These are phyloP conservation scores for Saccharomyces hybrid DNA, from an alignment of 1,139 yeast species.

Conservation along the genomic window DNA sequence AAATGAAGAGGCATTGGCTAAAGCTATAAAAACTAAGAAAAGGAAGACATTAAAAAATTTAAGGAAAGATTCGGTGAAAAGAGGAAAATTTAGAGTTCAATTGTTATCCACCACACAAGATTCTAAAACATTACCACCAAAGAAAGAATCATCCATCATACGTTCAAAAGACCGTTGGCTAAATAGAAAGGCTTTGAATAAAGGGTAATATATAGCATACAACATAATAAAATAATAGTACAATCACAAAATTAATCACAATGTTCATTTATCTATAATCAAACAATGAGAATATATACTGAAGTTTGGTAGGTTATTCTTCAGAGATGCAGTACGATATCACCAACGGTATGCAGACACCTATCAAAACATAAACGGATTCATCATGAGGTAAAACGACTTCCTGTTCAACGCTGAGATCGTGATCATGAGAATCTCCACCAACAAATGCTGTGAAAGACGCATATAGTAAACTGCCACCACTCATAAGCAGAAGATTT, in stretches of 20 bases:
- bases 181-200: constrained; percentile 44
- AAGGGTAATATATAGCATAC: constrained; percentile 13
- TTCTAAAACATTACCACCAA: constrained; percentile 34
- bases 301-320: constrained; percentile 3
- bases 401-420: constrained; percentile 1
- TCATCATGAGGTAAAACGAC: constrained; percentile 11
- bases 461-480: constrained; percentile 32
- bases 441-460: constrained; percentile 28
- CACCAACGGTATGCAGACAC: constrained; percentile 24
- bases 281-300: neutral
- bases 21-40: constrained; percentile 36
- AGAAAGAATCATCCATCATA: constrained; percentile 38
- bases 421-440: constrained; percentile 12
- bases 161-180: constrained; percentile 52
- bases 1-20: constrained; percentile 15
- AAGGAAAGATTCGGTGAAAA: constrained; percentile 37
- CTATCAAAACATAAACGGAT: constrained; percentile 21
- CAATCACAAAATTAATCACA: neutral
- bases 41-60: constrained; percentile 38
- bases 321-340: constrained; percentile 23
- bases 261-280: constrained; percentile 1
- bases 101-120: constrained; percentile 14
- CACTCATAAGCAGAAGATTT: constrained; percentile 29
- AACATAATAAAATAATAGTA: neutral
- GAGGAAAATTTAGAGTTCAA: constrained; percentile 51